Percentiles rank a stretch among this genome's conserved stretches.
Conservation (phyloP, 2,329 filamentous ascomycete genomes). For the Chaetomium sp. region DNA sequence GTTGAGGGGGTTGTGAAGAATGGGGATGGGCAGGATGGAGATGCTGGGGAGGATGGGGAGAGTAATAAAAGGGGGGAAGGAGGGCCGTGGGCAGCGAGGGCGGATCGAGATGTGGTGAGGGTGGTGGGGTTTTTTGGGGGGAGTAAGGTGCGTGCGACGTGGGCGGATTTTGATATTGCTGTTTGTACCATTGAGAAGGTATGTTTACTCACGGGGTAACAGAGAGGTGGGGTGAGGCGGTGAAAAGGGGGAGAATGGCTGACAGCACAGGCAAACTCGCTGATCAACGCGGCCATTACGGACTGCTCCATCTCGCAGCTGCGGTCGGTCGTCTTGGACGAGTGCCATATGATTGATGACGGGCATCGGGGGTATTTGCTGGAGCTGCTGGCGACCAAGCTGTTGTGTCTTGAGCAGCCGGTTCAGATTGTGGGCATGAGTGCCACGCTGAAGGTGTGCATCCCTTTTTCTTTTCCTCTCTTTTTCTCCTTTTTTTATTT, state of each 20-base stretch:
- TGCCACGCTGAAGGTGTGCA: constrained; percentile 62
- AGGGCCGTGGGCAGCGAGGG: constrained; percentile 47
- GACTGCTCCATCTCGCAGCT: constrained; percentile 60
- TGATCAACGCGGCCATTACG: constrained; percentile 67
- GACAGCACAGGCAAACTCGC: constrained; percentile 57
- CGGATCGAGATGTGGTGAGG: constrained; percentile 52
- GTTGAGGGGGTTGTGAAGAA: constrained; percentile 51
- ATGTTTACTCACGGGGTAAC: constrained; percentile 1
- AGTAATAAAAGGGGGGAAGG: too few relatives aligned
- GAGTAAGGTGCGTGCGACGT: constrained; percentile 58
- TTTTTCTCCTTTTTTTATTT: not conserved
- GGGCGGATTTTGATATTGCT: constrained; percentile 70
- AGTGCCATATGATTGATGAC: constrained; percentile 78
- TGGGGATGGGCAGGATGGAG: constrained; percentile 28
- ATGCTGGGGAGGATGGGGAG: constrained; percentile 24
- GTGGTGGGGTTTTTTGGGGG: constrained; percentile 72
- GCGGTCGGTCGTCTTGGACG: constrained; percentile 64
- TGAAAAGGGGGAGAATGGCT: constrained; percentile 3
- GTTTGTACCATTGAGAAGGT: constrained; percentile 77
- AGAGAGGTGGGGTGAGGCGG: constrained; percentile 16
- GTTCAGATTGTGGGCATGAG: constrained; percentile 76
- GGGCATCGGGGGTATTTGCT: constrained; percentile 68
- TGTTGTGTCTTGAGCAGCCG: constrained; percentile 59
- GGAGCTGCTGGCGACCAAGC: constrained; percentile 66
- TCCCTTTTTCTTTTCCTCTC: not conserved